Conservation (phyloP, 306 rosid species). For the Cucumis cinereus region DNA sequence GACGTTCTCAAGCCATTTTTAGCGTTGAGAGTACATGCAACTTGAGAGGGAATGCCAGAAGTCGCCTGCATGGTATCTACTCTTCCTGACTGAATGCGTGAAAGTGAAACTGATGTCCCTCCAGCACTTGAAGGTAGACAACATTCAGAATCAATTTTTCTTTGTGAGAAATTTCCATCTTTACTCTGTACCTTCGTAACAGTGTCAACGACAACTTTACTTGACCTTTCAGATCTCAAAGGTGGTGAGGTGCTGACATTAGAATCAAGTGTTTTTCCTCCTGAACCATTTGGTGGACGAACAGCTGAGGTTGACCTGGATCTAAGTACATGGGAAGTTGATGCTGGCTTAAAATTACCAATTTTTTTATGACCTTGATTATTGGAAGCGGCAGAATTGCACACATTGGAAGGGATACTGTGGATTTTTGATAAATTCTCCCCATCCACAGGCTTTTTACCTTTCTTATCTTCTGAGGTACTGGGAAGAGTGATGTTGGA, state of each 20-base stretch:
- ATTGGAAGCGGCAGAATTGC: conserved; percentile 16
- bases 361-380: conserved; percentile 15
- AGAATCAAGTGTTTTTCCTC: conserved; percentile 24
- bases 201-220: conserved; percentile 19
- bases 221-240: conserved; percentile 22
- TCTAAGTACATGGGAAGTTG: conserved; percentile 25
- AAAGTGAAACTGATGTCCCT: conserved; percentile 17
- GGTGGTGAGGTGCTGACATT: conserved; percentile 23
- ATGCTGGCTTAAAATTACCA: conserved; percentile 9
- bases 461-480: conserved; percentile 9
- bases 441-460: conserved; percentile 16
- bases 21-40: conserved; percentile 32
- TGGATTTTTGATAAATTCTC: conserved; percentile 22
- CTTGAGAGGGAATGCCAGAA: conserved; percentile 31
- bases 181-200: conserved; percentile 6
- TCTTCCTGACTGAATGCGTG: conserved; percentile 20
- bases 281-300: conserved; percentile 14
- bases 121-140: conserved; percentile 24
- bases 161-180: conserved; percentile 17
- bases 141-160: conserved; percentile 14
- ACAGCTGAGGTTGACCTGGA: conserved; percentile 17
- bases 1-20: conserved; percentile 59
- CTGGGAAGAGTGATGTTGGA: conserved; percentile 18
- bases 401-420: conserved; percentile 15
- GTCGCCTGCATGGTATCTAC: conserved; percentile 26